Evolutionary conservation across 1,284 basidiomycete species (phyloP).

Genomic region (Boletus sp.): DNA sequence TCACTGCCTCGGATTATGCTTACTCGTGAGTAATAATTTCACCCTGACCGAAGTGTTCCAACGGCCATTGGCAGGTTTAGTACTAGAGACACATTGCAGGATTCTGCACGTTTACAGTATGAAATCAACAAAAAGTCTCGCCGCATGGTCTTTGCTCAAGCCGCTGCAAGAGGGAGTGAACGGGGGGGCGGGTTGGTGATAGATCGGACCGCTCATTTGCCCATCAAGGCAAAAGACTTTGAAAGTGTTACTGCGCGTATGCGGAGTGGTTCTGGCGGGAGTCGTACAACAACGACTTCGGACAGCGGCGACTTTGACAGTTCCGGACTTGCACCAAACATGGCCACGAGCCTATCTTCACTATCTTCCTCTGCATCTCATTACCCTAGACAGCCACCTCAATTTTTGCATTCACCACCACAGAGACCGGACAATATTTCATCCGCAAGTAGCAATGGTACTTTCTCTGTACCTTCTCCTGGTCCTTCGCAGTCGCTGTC

Average conservation of each 20-base stretch:
- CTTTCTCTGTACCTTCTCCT: conserved; percentile 44
- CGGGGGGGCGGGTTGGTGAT: conserved; percentile 43
- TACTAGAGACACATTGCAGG: conserved; percentile 70
- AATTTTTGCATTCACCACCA: conserved; percentile 40
- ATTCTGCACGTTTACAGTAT: conserved; percentile 68
- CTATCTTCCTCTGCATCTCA: conserved; percentile 39
- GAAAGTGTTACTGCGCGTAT: conserved; percentile 45
- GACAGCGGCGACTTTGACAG: conserved; percentile 66
- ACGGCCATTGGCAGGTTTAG: conserved; percentile 44
- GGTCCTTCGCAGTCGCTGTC: conserved; percentile 39
- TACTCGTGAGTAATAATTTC: conserved; percentile 63
- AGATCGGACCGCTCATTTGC: conserved; percentile 39
- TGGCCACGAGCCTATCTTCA: conserved; percentile 46
- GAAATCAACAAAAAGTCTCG: conserved; percentile 74
- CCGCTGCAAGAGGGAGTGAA: conserved; percentile 59
- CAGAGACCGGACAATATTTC: conserved; percentile 33
- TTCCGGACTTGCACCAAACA: conserved; percentile 36
- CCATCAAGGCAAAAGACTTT: conserved; percentile 38
- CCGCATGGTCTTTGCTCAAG: conserved; percentile 62
- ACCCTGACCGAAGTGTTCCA: conserved; percentile 7
- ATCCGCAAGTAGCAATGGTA: conserved; percentile 42
- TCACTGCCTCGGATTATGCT: conserved; percentile 88
- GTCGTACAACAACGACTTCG: conserved; percentile 68
- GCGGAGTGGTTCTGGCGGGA: conserved; percentile 77
- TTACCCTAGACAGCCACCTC: conserved; percentile 54